phyloP scores from a whole-genome alignment of 2,329 filamentous ascomycete genomes.

The Aplosporella prunicola region DNA sequence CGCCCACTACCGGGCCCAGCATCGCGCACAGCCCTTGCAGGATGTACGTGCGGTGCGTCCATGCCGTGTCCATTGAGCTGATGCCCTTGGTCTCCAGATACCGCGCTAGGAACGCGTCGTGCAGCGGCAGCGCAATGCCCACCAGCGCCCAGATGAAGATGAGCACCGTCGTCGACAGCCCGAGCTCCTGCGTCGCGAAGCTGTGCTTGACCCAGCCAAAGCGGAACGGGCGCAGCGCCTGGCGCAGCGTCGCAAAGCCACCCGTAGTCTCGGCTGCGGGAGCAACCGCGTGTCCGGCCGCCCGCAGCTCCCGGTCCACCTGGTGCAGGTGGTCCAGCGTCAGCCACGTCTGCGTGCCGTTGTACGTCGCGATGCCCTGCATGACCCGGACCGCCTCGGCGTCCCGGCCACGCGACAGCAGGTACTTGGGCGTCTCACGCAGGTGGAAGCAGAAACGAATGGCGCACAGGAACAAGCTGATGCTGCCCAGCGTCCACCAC shows the following conservation, averaged over 20 bases:
- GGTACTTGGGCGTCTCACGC: conserved; percentile 52
- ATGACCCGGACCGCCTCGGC: conserved; percentile 40
- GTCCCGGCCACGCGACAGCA: conserved; percentile 45
- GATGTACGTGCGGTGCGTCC: conserved; percentile 47
- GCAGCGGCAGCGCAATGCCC: conserved; percentile 39
- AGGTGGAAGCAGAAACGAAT: conserved; percentile 46
- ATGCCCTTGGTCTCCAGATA: conserved; percentile 44
- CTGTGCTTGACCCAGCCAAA: conserved; percentile 23
- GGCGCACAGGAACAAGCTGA: conserved; percentile 38
- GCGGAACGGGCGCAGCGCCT: conserved; percentile 17
- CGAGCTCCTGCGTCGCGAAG: conserved; percentile 31
- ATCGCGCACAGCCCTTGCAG: conserved; percentile 46
- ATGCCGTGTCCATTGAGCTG: conserved; percentile 31
- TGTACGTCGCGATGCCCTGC: conserved; percentile 34
- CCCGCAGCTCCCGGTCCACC: conserved; percentile 23
- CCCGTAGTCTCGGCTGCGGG: conserved; percentile 14
- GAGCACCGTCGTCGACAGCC: conserved; percentile 28
- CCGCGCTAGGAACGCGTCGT: conserved; percentile 43
- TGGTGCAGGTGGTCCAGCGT: conserved; percentile 28
- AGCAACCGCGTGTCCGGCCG: not conserved
- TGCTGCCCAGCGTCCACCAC: conserved; percentile 31
- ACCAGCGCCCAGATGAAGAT: conserved; percentile 35
- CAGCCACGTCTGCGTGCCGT: conserved; percentile 27
- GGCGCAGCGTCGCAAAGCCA: conserved; percentile 22
- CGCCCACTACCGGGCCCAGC: conserved; percentile 39